These are phyloP conservation scores for Amanita thiersii DNA, from an alignment of 768 basidiomycete genomes.

Conservation along the genomic window DNA sequence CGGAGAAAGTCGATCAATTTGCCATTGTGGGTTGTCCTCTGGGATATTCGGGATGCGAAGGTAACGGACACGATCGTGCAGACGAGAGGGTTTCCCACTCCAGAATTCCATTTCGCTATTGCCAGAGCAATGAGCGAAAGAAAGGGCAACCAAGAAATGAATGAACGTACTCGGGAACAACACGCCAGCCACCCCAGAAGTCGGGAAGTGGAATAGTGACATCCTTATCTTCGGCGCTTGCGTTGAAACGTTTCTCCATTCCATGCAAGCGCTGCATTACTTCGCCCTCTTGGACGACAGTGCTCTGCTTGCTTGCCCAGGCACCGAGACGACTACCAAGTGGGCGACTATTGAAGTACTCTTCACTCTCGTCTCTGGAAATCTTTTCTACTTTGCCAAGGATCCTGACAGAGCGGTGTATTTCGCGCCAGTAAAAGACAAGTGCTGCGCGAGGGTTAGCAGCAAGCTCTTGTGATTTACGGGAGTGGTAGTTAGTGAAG, in stretches of 20 bases:
- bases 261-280: constrained; percentile 53
- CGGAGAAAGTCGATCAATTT: constrained; percentile 72
- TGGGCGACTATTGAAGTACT: constrained; percentile 79
- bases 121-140: constrained; percentile 8
- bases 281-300: constrained; percentile 65
- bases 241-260: constrained; percentile 50
- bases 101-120: constrained; percentile 93
- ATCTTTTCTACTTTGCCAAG: constrained; percentile 83
- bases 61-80: constrained; percentile 87
- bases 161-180: constrained; percentile 73
- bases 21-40: constrained; percentile 56
- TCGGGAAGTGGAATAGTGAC: constrained; percentile 69
- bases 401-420: constrained; percentile 73
- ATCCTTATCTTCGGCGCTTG: constrained; percentile 28
- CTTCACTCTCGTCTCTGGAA: constrained; percentile 59
- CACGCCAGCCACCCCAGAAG: constrained; percentile 95
- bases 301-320: constrained; percentile 89
- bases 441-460: constrained; percentile 76
- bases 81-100: constrained; percentile 90
- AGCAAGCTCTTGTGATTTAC: constrained; percentile 78
- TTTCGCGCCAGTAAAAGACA: constrained; percentile 88
- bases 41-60: constrained; percentile 40
- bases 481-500: constrained; percentile 93
- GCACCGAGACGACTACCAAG: constrained; percentile 83
- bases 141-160: constrained; percentile 5